A percentile compares a stretch with the other conserved stretches of the same genome.
These are phyloP conservation scores for Boechera stricta DNA, from an alignment of 345 rosid genomes.

Conservation along the genomic window DNA sequence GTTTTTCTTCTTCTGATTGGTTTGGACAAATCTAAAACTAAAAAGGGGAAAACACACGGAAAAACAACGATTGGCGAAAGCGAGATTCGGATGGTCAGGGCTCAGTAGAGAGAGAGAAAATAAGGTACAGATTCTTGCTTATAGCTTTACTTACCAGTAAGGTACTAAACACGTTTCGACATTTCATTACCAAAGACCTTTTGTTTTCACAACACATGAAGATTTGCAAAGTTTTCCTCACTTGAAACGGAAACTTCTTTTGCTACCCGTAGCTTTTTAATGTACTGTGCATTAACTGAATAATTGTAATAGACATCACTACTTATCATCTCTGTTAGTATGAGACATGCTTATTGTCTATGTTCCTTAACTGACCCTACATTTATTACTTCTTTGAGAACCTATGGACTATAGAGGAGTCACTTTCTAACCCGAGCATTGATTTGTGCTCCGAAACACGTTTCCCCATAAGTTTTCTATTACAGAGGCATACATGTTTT, in stretches of 20 bases:
- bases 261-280: constrained; percentile 42
- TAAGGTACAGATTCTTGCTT: constrained; percentile 41
- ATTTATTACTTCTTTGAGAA: constrained; percentile 32
- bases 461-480: constrained; percentile 39
- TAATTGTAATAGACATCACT: constrained; percentile 36
- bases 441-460: constrained; percentile 32
- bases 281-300: constrained; percentile 35
- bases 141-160: constrained; percentile 37
- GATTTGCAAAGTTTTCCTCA: constrained; percentile 36
- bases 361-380: constrained; percentile 43
- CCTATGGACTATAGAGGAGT: constrained; percentile 17
- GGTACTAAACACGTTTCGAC: constrained; percentile 23
- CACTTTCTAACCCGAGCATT: constrained; percentile 31
- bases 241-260: constrained; percentile 44
- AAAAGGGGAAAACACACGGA: constrained; percentile 6
- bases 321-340: constrained; percentile 27
- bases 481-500: constrained; percentile 26
- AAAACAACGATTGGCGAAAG: constrained; percentile 32
- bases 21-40: constrained; percentile 22
- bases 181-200: constrained; percentile 25
- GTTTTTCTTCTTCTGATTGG: constrained; percentile 44
- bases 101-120: constrained; percentile 12
- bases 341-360: constrained; percentile 40
- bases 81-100: constrained; percentile 36
- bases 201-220: constrained; percentile 36